Evolutionary conservation across 2,329 filamentous ascomycete genomes (phyloP).

Genomic region (Beauveria varroae): DNA sequence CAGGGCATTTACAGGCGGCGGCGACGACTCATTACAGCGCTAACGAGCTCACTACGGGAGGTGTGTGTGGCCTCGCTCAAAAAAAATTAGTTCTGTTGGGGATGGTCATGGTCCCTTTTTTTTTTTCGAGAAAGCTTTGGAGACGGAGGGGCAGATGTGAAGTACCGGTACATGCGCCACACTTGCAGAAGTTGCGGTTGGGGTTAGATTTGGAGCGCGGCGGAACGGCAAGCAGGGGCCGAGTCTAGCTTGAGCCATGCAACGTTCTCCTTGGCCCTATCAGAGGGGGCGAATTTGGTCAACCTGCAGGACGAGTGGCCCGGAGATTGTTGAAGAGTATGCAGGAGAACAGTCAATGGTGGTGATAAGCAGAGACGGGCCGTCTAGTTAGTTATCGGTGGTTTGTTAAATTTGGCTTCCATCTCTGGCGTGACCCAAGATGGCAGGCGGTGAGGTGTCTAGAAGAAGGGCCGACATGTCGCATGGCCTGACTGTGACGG

Average conservation of each 20-base stretch:
- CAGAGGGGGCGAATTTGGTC: neutral
- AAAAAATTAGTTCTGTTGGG: conserved; percentile 36
- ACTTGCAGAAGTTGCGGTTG: neutral
- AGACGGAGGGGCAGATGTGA: conserved; percentile 18
- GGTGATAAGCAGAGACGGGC: neutral
- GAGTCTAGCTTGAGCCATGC: conserved; percentile 1
- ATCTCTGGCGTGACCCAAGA: neutral
- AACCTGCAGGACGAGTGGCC: conserved; percentile 2
- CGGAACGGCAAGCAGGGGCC: neutral
- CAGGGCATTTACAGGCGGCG: neutral
- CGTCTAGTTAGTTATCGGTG: neutral
- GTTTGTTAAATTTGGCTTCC: neutral
- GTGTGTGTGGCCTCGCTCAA: conserved; percentile 9
- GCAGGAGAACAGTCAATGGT: neutral
- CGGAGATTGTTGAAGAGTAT: conserved; percentile 14
- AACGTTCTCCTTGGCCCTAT: conserved; percentile 8
- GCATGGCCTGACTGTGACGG: neutral
- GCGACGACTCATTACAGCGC: neutral
- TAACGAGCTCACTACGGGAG: neutral
- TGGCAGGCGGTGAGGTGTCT: conserved; percentile 5
- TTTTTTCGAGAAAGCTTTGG: conserved; percentile 10
- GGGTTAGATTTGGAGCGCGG: neutral
- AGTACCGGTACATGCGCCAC: conserved; percentile 5
- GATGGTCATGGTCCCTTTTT: conserved; percentile 20
- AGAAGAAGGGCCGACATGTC: neutral